Evolutionary conservation across 257 asterid genomes (phyloP).

Genomic region (Lycium barbarum): DNA sequence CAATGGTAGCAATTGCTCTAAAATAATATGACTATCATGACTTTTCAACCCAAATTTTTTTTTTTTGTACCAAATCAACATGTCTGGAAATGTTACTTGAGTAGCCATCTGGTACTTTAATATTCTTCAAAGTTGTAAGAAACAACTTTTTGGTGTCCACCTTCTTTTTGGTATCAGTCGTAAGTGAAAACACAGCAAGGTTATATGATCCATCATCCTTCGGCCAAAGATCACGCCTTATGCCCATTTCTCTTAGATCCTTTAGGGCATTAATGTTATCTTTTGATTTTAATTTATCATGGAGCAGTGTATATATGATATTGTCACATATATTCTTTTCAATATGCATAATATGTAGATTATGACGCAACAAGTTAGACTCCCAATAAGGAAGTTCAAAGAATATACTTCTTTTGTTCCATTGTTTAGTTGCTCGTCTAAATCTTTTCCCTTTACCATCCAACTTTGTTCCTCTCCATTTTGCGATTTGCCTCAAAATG

Average conservation of each 20-base stretch:
- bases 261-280: not conserved
- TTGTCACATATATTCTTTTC: not conserved
- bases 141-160: not conserved
- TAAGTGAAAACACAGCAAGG: not conserved
- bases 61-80: not conserved
- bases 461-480: not conserved
- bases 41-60: not conserved
- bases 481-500: not conserved
- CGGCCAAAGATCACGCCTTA: not conserved
- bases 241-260: not conserved
- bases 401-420: too few relatives aligned
- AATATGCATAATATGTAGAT: not conserved
- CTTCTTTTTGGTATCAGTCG: not conserved
- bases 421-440: too few relatives aligned
- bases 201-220: not conserved
- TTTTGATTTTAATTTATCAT: not conserved
- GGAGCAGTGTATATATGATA: not conserved
- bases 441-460: too few relatives aligned
- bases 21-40: not conserved
- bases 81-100: not conserved
- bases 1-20: not conserved
- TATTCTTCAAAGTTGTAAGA: not conserved
- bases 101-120: not conserved
- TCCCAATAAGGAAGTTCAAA: too few relatives aligned
- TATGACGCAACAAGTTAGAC: too few relatives aligned